Conservation (phyloP, 139 green algal species). For the Prasinococcaceae sp. region DNA sequence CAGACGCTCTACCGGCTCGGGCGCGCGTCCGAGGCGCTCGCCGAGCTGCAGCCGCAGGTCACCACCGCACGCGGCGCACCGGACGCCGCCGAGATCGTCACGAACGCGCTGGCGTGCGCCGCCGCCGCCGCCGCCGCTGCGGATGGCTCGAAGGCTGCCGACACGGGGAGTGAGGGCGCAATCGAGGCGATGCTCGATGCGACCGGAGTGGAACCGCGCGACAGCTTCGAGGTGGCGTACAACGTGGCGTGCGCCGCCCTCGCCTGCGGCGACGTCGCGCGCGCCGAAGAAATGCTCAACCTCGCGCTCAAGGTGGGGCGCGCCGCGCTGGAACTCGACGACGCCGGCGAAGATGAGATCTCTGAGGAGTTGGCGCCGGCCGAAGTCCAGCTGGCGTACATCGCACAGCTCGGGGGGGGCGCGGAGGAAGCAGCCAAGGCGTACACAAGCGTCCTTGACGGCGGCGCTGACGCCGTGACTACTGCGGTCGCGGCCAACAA, state of each 20-base stretch:
- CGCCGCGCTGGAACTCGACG: slow-evolving; percentile 73
- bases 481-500: neutral
- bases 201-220: slow-evolving; percentile 13
- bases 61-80: too few relatives aligned
- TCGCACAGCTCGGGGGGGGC: slow-evolving; percentile 33
- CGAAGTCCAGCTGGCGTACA: slow-evolving; percentile 58
- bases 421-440: slow-evolving; percentile 27
- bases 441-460: slow-evolving; percentile 1
- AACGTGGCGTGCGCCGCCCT: slow-evolving; percentile 61
- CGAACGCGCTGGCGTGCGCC: slow-evolving; percentile 45
- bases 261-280: slow-evolving; percentile 28
- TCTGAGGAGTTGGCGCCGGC: slow-evolving; percentile 68
- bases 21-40: too few relatives aligned
- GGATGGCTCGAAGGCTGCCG: too few relatives aligned
- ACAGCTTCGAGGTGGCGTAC: slow-evolving; percentile 67
- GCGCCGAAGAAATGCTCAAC: slow-evolving; percentile 56
- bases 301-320: slow-evolving; percentile 41
- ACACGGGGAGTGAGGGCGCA: neutral
- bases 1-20: too few relatives aligned
- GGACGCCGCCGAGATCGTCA: too few relatives aligned
- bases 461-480: neutral
- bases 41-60: too few relatives aligned
- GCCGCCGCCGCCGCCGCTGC: neutral
- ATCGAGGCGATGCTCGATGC: neutral
- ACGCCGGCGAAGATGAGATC: slow-evolving; percentile 65